Conservation (phyloP, 116 monocot genomes). For the Zostera marina region DNA sequence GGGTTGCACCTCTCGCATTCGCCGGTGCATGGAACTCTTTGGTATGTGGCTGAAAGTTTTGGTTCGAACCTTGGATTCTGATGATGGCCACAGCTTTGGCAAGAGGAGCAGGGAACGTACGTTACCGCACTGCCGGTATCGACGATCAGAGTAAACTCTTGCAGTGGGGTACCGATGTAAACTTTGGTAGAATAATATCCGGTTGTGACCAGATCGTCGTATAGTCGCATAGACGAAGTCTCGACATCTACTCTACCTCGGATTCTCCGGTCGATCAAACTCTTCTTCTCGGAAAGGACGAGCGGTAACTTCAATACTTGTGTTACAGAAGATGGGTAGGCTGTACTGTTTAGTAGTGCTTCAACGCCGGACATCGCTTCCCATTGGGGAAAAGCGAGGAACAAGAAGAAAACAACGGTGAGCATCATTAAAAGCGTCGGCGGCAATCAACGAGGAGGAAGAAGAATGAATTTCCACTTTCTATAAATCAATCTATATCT, state of each 20-base stretch:
- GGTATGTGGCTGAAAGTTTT: constrained; percentile 65
- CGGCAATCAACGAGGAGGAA: constrained; percentile 26
- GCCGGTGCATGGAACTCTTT: constrained; percentile 57
- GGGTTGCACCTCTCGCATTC: constrained; percentile 53
- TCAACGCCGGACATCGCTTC: no score
- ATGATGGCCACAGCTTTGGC: constrained; percentile 72
- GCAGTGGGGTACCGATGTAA: constrained; percentile 77
- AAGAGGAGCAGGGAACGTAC: constrained; percentile 81
- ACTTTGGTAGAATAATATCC: constrained; percentile 90
- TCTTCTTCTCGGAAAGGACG: no score
- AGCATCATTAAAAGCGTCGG: neutral
- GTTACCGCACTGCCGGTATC: constrained; percentile 90
- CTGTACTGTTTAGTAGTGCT: no score
- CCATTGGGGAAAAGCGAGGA: no score
- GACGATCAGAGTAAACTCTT: constrained; percentile 81
- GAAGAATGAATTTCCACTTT: constrained; percentile 2
- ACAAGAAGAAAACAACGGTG: no score
- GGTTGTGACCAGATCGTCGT: constrained; percentile 82
- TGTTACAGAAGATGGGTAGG: no score
- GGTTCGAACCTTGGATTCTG: constrained; percentile 97
- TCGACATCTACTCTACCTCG: no score
- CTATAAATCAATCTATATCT: no score
- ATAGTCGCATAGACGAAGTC: constrained; percentile 37
- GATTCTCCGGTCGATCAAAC: no score
- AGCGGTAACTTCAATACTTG: no score